These are phyloP conservation scores for Nitzschia putrida DNA, from an alignment of 108 stramenopile genomes.

Conservation along the genomic window DNA sequence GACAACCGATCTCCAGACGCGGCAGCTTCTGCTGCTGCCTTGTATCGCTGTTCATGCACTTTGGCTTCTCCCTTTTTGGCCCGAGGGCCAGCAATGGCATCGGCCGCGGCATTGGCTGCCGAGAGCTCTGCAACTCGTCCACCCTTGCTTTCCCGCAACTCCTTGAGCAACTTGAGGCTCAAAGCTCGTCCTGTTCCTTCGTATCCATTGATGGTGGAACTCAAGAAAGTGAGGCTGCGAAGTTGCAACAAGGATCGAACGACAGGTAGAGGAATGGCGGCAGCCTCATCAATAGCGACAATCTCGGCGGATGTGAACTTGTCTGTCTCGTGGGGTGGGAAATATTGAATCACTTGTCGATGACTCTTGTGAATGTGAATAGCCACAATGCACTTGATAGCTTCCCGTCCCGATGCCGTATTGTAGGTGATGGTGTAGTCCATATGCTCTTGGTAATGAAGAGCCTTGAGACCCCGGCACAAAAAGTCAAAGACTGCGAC, in stretches of 20 bases:
- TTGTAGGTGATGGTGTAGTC: constrained; percentile 91
- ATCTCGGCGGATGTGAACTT: constrained; percentile 95
- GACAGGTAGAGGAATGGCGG: constrained; percentile 97
- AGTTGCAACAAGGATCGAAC: constrained; percentile 83
- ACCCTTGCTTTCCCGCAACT: constrained; percentile 82
- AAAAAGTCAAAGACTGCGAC: constrained; percentile 96
- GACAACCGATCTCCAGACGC: constrained; percentile 27
- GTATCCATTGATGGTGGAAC: constrained; percentile 98
- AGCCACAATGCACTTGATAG: constrained; percentile 84
- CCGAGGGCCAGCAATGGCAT: constrained; percentile 64
- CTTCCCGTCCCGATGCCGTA: constrained; percentile 71
- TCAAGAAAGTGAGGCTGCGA: constrained; percentile 87
- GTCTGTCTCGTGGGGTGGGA: constrained; percentile 80
- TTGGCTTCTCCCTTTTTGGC: constrained; percentile 87
- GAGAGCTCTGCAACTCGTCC: constrained; percentile 48
- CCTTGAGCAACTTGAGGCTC: constrained; percentile 96
- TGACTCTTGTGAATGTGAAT: constrained; percentile 88
- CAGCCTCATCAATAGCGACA: constrained; percentile 98
- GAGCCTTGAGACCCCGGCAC: constrained; percentile 88
- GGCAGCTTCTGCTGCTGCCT: constrained; percentile 70
- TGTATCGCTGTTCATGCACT: constrained; percentile 91
- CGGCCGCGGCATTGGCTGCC: constrained; percentile 67
- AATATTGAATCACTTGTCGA: constrained; percentile 93
- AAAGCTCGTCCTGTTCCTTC: constrained; percentile 98
- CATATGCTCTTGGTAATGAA: constrained; percentile 96